These are phyloP conservation scores for Curvularia sp. DNA, from an alignment of 2,329 filamentous ascomycete genomes.

Conservation along the genomic window DNA sequence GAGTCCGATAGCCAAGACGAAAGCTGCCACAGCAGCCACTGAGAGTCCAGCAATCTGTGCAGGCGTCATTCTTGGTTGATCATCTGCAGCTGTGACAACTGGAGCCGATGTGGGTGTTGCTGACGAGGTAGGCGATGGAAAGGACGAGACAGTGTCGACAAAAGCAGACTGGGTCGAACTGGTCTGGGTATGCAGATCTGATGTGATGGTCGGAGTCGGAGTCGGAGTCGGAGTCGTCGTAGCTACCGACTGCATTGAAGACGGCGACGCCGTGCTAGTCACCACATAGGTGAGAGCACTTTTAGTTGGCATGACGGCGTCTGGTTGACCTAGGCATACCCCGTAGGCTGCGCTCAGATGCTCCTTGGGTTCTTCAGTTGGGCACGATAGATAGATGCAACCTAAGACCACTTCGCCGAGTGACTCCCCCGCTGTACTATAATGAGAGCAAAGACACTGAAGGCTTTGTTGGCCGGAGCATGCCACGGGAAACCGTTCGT, in stretches of 20 bases:
- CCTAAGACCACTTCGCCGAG: conserved; percentile 50
- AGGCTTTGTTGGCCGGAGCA: conserved; percentile 44
- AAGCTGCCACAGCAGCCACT: conserved; percentile 48
- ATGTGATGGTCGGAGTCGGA: conserved; percentile 19
- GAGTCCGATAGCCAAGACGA: conserved; percentile 50
- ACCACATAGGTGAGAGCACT: conserved; percentile 41
- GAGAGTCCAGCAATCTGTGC: conserved; percentile 51
- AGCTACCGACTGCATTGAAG: conserved; percentile 17
- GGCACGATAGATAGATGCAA: conserved; percentile 48
- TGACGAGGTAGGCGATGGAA: conserved; percentile 35
- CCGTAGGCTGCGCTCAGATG: conserved; percentile 42
- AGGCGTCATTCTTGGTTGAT: conserved; percentile 42
- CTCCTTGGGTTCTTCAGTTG: conserved; percentile 27
- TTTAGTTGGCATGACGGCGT: conserved; percentile 48
- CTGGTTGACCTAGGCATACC: conserved; percentile 46
- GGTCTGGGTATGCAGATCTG: conserved; percentile 18
- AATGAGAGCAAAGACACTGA: conserved; percentile 50
- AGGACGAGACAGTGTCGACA: conserved; percentile 35
- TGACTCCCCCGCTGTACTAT: conserved; percentile 47
- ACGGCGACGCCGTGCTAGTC: conserved; percentile 29
- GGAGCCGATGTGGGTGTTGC: conserved; percentile 23
- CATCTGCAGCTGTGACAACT: conserved; percentile 22
- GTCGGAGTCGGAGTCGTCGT: conserved; percentile 19
- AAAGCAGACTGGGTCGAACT: conserved; percentile 34
- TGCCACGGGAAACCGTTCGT: conserved; percentile 44